Percentiles rank a stretch among this genome's conserved stretches.
Conservation (phyloP, 805 yeast genomes). For the Kurtzmaniella cleridarum region DNA sequence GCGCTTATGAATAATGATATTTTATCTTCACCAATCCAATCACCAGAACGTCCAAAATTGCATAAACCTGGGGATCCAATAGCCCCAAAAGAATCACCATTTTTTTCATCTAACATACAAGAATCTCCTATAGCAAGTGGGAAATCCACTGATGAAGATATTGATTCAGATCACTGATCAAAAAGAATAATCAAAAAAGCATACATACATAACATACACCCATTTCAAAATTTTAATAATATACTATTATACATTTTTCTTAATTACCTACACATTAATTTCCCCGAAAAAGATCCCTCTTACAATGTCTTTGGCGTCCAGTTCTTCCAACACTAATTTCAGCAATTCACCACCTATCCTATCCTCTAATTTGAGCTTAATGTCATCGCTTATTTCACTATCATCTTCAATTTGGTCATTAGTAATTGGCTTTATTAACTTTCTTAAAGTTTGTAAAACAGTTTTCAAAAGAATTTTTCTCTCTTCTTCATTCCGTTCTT, state of each 20-base stretch:
- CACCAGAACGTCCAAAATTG: conserved; percentile 3
- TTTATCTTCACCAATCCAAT: conserved; percentile 1
- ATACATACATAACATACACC: background rate
- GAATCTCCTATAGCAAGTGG: conserved; percentile 12
- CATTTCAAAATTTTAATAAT: background rate
- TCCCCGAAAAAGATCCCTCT: conserved; percentile 76
- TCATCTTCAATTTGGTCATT: conserved; percentile 32
- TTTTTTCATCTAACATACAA: conserved; percentile 17
- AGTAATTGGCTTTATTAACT: conserved; percentile 21
- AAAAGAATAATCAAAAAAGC: background rate
- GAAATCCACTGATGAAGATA: conserved; percentile 5
- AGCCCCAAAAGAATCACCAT: conserved; percentile 31
- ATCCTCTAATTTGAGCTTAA: conserved; percentile 39
- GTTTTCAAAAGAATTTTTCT: conserved; percentile 40
- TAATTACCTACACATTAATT: conserved; percentile 13
- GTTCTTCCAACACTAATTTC: conserved; percentile 40
- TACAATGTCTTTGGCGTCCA: conserved; percentile 45
- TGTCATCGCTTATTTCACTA: conserved; percentile 26
- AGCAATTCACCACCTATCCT: conserved; percentile 62
- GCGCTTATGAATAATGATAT: background rate
- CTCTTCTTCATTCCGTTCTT: conserved; percentile 39
- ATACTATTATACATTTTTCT: background rate
- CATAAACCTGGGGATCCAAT: conserved; percentile 34
- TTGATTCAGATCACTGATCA: conserved; percentile 8
- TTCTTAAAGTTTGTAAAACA: conserved; percentile 50